Evolutionary conservation across 345 rosid genomes (phyloP).

Genomic region (Eutrema japonicum): DNA sequence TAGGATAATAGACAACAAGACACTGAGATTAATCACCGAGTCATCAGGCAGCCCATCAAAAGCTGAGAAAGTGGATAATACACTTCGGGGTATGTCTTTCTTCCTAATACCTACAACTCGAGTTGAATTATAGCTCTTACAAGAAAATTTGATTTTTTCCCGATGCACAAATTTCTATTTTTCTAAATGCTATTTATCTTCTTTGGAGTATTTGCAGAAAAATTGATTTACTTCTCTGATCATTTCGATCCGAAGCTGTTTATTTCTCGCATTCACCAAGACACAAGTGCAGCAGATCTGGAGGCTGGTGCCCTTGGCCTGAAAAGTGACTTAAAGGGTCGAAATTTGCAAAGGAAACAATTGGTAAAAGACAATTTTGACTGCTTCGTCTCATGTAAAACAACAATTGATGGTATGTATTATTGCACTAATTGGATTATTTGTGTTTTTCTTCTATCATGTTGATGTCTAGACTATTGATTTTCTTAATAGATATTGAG

Average conservation of each 20-base stretch:
- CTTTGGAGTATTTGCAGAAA: conserved; percentile 64
- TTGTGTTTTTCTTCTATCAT: conserved; percentile 19
- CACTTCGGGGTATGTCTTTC: conserved; percentile 68
- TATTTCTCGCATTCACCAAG: conserved; percentile 85
- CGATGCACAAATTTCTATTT: background rate
- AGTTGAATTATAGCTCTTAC: conserved; percentile 19
- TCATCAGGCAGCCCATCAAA: conserved; percentile 64
- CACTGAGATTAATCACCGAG: conserved; percentile 82
- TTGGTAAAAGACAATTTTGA: conserved; percentile 97
- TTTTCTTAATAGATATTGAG: conserved; percentile 71
- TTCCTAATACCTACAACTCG: background rate
- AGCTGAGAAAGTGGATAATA: conserved; percentile 64
- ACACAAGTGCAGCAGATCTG: conserved; percentile 81
- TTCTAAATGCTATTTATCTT: background rate
- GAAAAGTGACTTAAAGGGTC: conserved; percentile 92
- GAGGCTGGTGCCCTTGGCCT: conserved; percentile 94
- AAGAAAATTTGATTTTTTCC: background rate
- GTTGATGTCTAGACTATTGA: conserved; percentile 39
- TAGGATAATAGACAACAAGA: conserved; percentile 90
- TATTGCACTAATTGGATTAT: conserved; percentile 22
- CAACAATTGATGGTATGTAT: conserved; percentile 92
- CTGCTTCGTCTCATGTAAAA: conserved; percentile 99
- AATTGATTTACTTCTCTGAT: conserved; percentile 86
- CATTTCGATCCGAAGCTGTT: conserved; percentile 89
- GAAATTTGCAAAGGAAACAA: conserved; percentile 90